Percentiles rank a stretch among this genome's conserved stretches.
These are phyloP conservation scores for Coniella lustricola DNA, from an alignment of 2,329 filamentous ascomycete species.

Conservation along the genomic window DNA sequence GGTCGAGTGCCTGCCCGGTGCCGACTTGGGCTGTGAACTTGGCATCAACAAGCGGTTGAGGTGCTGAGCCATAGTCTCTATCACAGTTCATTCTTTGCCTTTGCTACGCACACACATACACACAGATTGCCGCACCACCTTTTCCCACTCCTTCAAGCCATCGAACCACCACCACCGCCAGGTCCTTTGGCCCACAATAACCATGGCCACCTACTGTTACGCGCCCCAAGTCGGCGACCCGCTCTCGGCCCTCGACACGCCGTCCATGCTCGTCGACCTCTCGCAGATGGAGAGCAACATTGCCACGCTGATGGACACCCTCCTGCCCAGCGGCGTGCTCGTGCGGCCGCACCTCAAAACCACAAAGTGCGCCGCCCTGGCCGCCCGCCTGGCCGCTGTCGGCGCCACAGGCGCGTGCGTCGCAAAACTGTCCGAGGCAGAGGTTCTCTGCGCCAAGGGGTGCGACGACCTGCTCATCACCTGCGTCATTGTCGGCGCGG, in stretches of 20 bases:
- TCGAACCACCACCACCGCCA: background rate
- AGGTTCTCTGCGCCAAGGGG: slow-evolving; percentile 34
- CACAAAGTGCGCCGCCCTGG: slow-evolving; percentile 41
- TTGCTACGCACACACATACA: no score
- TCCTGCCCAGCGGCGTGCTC: slow-evolving; percentile 37
- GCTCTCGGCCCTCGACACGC: slow-evolving; percentile 41
- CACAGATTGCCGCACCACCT: no score
- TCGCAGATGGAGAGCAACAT: slow-evolving; percentile 46
- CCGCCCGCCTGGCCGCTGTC: slow-evolving; percentile 34
- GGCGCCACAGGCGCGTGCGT: slow-evolving; percentile 45
- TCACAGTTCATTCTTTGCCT: no score
- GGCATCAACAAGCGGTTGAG: no score
- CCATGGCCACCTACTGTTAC: slow-evolving; percentile 21
- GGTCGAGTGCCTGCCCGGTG: background rate
- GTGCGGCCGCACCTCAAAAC: slow-evolving; percentile 48
- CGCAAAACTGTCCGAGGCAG: slow-evolving; percentile 42
- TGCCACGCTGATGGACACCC: slow-evolving; percentile 34
- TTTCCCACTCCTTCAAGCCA: no score
- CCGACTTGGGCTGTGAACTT: no score
- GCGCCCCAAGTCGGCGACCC: slow-evolving; percentile 34
- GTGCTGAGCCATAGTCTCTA: no score
- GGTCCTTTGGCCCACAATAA: no score
- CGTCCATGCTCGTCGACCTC: slow-evolving; percentile 49
- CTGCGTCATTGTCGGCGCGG: slow-evolving; percentile 39
- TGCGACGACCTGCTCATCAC: slow-evolving; percentile 45